Evolutionary conservation across 108 stramenopile species (phyloP).

Genomic region (Stephanodiscus minutulus): DNA sequence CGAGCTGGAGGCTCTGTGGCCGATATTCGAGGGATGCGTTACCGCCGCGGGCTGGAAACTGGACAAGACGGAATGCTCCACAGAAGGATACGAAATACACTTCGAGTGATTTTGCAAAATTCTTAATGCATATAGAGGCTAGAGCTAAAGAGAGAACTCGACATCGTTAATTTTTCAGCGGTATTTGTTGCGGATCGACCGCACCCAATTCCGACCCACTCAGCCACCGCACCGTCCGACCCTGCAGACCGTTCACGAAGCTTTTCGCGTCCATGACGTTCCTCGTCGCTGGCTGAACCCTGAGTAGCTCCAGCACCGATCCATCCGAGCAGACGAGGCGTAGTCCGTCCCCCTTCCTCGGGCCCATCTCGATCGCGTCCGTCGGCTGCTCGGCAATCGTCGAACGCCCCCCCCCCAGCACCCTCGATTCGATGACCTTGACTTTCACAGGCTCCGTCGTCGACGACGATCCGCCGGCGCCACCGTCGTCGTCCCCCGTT

Average conservation of each 20-base stretch:
- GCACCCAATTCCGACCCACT: slow-evolving; percentile 4
- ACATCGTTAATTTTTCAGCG: neutral
- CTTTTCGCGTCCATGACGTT: slow-evolving; percentile 92
- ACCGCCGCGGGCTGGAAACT: slow-evolving; percentile 35
- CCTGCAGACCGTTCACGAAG: slow-evolving; percentile 94
- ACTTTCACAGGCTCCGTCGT: slow-evolving; percentile 53
- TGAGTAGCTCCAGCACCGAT: slow-evolving; percentile 84
- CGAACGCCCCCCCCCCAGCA: too few relatives aligned
- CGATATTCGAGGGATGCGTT: slow-evolving; percentile 34
- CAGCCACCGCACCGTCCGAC: slow-evolving; percentile 61
- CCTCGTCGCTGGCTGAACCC: slow-evolving; percentile 89
- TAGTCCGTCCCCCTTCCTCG: slow-evolving; percentile 80
- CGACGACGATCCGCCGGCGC: neutral
- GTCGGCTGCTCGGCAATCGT: slow-evolving; percentile 56
- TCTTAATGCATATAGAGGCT: too few relatives aligned
- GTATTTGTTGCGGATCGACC: neutral
- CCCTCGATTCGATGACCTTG: slow-evolving; percentile 76
- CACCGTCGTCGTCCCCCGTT: slow-evolving; percentile 53
- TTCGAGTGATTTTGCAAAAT: slow-evolving; percentile 10
- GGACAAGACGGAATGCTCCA: slow-evolving; percentile 37
- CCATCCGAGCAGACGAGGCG: slow-evolving; percentile 88
- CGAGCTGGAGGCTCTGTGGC: slow-evolving; percentile 28
- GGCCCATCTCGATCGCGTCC: slow-evolving; percentile 61
- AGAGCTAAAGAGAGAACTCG: too few relatives aligned
- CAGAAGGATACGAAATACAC: slow-evolving; percentile 40